phyloP scores from a whole-genome alignment of 2,329 filamentous ascomycete species.

The Volutella citrinella region DNA sequence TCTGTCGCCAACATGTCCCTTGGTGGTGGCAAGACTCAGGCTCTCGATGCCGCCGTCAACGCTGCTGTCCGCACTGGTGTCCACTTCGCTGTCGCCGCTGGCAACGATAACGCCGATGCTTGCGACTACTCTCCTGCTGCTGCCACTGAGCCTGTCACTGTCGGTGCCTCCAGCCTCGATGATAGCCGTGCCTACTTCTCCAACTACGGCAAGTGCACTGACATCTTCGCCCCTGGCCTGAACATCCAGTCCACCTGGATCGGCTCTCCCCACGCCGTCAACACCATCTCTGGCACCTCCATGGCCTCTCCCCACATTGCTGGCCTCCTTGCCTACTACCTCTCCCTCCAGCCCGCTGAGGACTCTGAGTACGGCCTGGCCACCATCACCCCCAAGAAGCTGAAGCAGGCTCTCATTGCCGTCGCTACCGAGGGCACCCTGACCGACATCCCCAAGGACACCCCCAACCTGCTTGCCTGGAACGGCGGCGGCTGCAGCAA shows the following conservation, averaged over 20 bases:
- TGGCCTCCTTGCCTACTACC: constrained; percentile 95
- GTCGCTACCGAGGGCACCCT: constrained; percentile 79
- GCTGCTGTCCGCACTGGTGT: constrained; percentile 88
- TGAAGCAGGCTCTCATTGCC: constrained; percentile 84
- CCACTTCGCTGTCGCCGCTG: constrained; percentile 96
- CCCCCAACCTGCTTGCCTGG: constrained; percentile 95
- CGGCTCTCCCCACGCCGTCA: constrained; percentile 90
- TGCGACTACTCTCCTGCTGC: constrained; percentile 99
- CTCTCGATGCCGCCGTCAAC: constrained; percentile 89
- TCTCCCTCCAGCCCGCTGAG: constrained; percentile 87
- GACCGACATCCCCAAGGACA: constrained; percentile 77
- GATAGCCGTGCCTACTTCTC: constrained; percentile 99
- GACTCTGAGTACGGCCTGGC: constrained; percentile 91
- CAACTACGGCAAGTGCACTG: constrained; percentile 99
- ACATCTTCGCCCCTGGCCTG: constrained; percentile 96
- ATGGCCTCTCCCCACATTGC: constrained; percentile 98
- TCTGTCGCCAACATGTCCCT: constrained; percentile 99
- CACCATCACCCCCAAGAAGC: constrained; percentile 85
- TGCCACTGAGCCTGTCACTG: constrained; percentile 86
- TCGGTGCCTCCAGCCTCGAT: constrained; percentile 88
- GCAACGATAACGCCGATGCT: constrained; percentile 97
- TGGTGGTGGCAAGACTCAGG: constrained; percentile 91
- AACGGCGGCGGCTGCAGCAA: constrained; percentile 95
- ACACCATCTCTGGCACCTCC: constrained; percentile 98
- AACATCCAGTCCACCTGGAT: constrained; percentile 99